Conservation (phyloP, 164 flowering plant species). For the Echeveria elegans region DNA sequence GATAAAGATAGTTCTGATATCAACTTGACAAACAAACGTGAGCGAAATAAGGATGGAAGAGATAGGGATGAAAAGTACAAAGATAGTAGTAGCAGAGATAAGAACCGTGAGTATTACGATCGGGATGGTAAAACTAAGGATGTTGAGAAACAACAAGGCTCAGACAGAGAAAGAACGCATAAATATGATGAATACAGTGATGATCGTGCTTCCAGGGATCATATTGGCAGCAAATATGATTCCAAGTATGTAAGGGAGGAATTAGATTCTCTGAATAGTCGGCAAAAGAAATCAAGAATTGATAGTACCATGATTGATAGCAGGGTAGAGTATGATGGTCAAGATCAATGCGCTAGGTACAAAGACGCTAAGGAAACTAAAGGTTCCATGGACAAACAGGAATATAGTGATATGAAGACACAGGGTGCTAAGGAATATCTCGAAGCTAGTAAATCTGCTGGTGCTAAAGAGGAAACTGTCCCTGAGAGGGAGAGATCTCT, state of each 20-base stretch:
- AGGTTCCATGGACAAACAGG: slow-evolving; percentile 37
- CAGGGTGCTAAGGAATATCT: slow-evolving; percentile 30
- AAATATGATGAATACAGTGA: slow-evolving; percentile 25
- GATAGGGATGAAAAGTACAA: slow-evolving; percentile 20
- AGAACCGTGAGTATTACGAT: neutral
- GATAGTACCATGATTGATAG: slow-evolving; percentile 29
- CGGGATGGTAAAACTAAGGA: neutral
- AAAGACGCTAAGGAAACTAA: slow-evolving; percentile 38
- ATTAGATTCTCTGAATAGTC: slow-evolving; percentile 24
- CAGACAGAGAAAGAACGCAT: slow-evolving; percentile 20
- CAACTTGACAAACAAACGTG: slow-evolving; percentile 28
- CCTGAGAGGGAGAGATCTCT: slow-evolving; percentile 40
- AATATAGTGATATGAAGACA: slow-evolving; percentile 27
- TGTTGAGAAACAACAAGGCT: slow-evolving; percentile 11
- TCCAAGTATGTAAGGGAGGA: slow-evolving; percentile 42
- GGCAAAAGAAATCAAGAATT: slow-evolving; percentile 31
- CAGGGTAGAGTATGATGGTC: slow-evolving; percentile 38
- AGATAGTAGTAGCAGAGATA: slow-evolving; percentile 13
- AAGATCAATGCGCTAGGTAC: slow-evolving; percentile 29
- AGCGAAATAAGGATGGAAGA: slow-evolving; percentile 23
- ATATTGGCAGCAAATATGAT: slow-evolving; percentile 29
- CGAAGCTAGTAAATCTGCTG: slow-evolving; percentile 22
- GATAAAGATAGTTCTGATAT: slow-evolving; percentile 24
- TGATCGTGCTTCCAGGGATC: slow-evolving; percentile 31
- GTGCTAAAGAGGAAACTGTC: slow-evolving; percentile 24